These are phyloP conservation scores for Ciborinia camelliae DNA, from an alignment of 2,329 filamentous ascomycete species.

Conservation along the genomic window DNA sequence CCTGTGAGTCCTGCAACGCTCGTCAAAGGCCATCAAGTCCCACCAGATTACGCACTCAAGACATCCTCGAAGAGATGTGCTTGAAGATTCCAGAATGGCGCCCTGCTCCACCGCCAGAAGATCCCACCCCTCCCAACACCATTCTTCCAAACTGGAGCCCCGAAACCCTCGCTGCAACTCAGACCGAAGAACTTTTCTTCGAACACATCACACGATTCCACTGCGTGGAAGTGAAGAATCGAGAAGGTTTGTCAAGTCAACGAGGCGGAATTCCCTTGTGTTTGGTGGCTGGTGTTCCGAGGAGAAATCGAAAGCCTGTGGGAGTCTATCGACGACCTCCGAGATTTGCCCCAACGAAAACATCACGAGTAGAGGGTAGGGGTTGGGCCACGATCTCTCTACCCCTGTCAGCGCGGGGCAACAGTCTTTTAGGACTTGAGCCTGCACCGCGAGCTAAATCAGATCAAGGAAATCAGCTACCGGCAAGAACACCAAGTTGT, in stretches of 20 bases:
- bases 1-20: not conserved
- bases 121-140: not conserved
- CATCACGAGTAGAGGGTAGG: not conserved
- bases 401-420: not conserved
- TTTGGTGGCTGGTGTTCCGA: not conserved
- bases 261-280: not conserved
- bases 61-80: not conserved
- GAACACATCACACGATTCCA: not conserved
- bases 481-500: not conserved
- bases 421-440: not conserved
- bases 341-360: not conserved
- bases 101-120: not conserved
- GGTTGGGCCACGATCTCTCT: not conserved
- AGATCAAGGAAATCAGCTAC: not conserved
- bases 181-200: not conserved
- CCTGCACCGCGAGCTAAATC: not conserved
- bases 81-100: not conserved
- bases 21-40: not conserved
- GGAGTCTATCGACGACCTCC: not conserved
- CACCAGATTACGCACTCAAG: not conserved
- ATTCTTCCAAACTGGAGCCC: not conserved
- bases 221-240: not conserved
- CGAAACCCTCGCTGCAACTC: not conserved
- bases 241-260: constrained; percentile 1
- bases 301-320: not conserved